Percentiles rank a stretch among this genome's conserved stretches.
phyloP scores from a whole-genome alignment of 2,329 filamentous ascomycete species.

The Cladorrhinum sp. region DNA sequence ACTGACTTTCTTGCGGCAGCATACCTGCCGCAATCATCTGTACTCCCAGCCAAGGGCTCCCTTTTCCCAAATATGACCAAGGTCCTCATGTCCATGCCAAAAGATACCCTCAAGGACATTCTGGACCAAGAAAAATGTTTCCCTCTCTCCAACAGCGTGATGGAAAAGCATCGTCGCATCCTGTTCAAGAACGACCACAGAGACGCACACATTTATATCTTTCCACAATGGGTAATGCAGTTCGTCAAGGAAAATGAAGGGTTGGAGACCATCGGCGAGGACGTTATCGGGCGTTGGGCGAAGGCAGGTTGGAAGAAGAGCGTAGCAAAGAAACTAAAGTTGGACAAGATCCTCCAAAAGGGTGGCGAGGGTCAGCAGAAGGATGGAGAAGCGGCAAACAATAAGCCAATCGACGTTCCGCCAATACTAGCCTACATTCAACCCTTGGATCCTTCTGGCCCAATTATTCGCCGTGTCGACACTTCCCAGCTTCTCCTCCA shows the following conservation, averaged over 20 bases:
- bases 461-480: slow-evolving; percentile 83
- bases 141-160: slow-evolving; percentile 70
- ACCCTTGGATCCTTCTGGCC: slow-evolving; percentile 38
- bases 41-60: slow-evolving; percentile 60
- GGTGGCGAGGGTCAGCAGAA: slow-evolving; percentile 17
- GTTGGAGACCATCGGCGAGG: slow-evolving; percentile 85
- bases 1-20: slow-evolving; percentile 86
- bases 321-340: slow-evolving; percentile 71
- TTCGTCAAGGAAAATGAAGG: slow-evolving; percentile 76
- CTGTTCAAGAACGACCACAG: slow-evolving; percentile 80
- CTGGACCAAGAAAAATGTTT: slow-evolving; percentile 71
- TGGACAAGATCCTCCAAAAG: slow-evolving; percentile 60
- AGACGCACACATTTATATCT: slow-evolving; percentile 92
- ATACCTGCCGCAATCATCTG: slow-evolving; percentile 57
- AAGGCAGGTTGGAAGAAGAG: slow-evolving; percentile 89
- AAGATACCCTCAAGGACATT: slow-evolving; percentile 82
- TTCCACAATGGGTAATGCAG: slow-evolving; percentile 87
- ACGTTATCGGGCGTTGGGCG: slow-evolving; percentile 92
- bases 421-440: slow-evolving; percentile 29
- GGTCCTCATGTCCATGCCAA: slow-evolving; percentile 81
- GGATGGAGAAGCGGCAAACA: slow-evolving; percentile 21
- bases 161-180: slow-evolving; percentile 71
- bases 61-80: slow-evolving; percentile 69
- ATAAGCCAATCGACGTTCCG: slow-evolving; percentile 46
- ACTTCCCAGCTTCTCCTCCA: slow-evolving; percentile 77